Evolutionary conservation across 371 early-diverging fungal species (phyloP), one percentile per base, ranked within the genome.

Genomic region (Nematocida sp.): DNA sequence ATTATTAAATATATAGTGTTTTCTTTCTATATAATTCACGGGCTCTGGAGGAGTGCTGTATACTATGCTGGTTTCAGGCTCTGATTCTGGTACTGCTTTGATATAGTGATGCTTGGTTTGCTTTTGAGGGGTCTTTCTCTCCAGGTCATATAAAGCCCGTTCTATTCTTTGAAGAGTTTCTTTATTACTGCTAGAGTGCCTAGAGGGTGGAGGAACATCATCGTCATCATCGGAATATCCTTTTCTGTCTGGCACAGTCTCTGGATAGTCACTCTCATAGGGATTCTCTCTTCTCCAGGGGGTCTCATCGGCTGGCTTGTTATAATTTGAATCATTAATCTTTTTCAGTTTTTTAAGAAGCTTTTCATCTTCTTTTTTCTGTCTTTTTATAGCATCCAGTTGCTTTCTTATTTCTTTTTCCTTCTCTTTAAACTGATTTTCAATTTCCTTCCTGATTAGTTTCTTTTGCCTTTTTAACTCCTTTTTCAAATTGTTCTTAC

Each of bases 101-200:
- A 64, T 45, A 44, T 64, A 64, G 42, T 42, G 33, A 11, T 11
- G 64, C 7, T 11, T 39, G 9, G 6, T 64, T 23, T 13, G 45
- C 42, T 11, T 11, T 64, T 7, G 64, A 11, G 15, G 13, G 7
- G 64, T 64, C 27, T 45, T 64, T 42, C 64, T 64, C 42, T 64
- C 64, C 44, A 64, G 64, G 23, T 64, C 64, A 4, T 42, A 42
- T 42, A 64, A 44, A 15, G 64, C 64, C 42, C 45, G 27, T 64
- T 64, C 64, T 64, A 64, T 64, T 64, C 64, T 7, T 11, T 11
- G 9, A 13, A 64, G 64, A 3, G 64, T 27, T 45, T 64, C 64
- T 64, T 64, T 64, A 23, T 64, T 64, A 3, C 42, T 45, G 44
- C 27, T 44, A 2, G 33, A 40, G 64, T 64, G 64, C 1, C 11